Conservation (phyloP, 2,329 filamentous ascomycete species). For the Scedosporium boydii region DNA sequence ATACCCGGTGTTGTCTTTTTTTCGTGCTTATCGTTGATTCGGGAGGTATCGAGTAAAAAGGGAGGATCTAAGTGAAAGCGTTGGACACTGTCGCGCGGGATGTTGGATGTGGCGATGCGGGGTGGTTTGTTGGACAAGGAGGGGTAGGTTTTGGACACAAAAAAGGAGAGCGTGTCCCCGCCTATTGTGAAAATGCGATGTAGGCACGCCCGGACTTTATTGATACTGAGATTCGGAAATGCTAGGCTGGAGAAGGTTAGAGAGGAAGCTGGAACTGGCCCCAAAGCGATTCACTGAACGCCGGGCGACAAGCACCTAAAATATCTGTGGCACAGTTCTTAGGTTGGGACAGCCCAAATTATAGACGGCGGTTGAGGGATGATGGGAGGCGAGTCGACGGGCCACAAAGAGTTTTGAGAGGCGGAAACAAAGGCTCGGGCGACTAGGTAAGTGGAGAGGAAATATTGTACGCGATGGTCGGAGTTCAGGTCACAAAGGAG, state of each 20-base stretch:
- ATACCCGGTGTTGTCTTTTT: background rate
- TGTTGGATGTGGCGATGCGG: background rate
- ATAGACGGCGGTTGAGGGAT: background rate
- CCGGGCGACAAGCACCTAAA: background rate
- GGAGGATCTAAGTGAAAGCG: background rate
- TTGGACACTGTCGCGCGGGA: background rate
- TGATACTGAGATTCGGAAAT: background rate
- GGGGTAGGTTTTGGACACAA: background rate
- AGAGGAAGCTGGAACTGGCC: background rate
- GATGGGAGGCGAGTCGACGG: background rate
- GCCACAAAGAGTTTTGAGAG: background rate
- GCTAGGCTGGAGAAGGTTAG: background rate
- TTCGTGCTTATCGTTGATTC: background rate
- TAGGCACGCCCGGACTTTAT: background rate
- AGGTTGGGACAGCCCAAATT: background rate
- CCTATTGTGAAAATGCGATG: background rate
- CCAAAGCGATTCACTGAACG: background rate
- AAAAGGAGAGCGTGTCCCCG: background rate
- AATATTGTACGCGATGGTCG: background rate
- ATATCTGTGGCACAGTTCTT: no score
- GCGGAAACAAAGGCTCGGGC: background rate
- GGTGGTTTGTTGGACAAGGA: slow-evolving; percentile 3
- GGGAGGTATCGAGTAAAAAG: background rate
- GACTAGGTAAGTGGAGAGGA: background rate
- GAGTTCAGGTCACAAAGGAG: background rate